Evolutionary conservation across 345 rosid species (phyloP).

Genomic region (Combretum micranthum): DNA sequence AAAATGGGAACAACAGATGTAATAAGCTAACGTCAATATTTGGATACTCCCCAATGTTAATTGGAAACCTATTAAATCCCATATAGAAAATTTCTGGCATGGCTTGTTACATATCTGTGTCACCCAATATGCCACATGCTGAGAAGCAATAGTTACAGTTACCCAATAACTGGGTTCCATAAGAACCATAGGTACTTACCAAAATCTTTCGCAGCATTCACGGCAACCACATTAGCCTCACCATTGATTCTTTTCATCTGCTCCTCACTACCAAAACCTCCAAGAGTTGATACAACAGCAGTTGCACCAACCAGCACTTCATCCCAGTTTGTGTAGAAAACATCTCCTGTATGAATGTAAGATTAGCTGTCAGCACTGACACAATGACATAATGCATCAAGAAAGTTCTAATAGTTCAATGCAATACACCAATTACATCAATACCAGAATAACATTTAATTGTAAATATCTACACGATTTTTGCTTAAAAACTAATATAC

Average conservation of each 20-base stretch:
- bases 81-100: too few species aligned
- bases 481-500: too few species aligned
- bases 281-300: conserved; percentile 81
- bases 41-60: too few species aligned
- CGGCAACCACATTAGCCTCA: conserved; percentile 76
- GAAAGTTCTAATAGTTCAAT: too few species aligned
- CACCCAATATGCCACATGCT: too few species aligned
- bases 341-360: conserved; percentile 54
- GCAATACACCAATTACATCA: too few species aligned
- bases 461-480: too few species aligned
- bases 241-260: conserved; percentile 89
- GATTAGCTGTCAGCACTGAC: not conserved
- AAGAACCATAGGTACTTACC: conserved; percentile 31
- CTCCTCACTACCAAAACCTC: conserved; percentile 88
- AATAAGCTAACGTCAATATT: not conserved
- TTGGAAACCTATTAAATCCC: too few species aligned
- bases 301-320: conserved; percentile 90
- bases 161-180: too few species aligned
- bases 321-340: conserved; percentile 90
- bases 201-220: conserved; percentile 72
- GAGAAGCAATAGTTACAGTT: too few species aligned
- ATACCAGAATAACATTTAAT: too few species aligned
- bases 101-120: not conserved
- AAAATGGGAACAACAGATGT: not conserved
- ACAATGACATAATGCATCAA: not conserved